phyloP scores from a whole-genome alignment of 2,329 filamentous ascomycete species.

The Alternaria arborescens region DNA sequence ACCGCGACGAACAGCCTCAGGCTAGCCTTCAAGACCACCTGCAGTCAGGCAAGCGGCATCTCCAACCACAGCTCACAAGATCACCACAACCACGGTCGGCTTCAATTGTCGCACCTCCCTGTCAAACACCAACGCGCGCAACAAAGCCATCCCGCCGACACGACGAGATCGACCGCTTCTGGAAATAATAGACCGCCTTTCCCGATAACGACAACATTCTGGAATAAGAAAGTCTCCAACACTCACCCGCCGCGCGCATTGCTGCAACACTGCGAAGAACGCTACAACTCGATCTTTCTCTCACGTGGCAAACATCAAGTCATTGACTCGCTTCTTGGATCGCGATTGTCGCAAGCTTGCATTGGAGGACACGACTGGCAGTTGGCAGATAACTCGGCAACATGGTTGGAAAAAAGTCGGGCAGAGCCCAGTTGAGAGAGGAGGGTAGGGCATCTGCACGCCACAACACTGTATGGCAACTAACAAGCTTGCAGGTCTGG shows the following conservation, averaged over 20 bases:
- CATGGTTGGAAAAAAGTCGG: constrained; percentile 74
- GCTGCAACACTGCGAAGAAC: neutral
- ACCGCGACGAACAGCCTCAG: constrained; percentile 20
- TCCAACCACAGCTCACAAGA: neutral
- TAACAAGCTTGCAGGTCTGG: constrained; percentile 71
- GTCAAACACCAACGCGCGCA: neutral
- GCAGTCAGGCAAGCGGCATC: neutral
- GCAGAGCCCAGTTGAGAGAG: constrained; percentile 68
- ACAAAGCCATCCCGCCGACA: neutral
- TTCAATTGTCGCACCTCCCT: neutral
- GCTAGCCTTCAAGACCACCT: constrained; percentile 8
- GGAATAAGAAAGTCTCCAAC: neutral
- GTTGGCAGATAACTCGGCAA: constrained; percentile 11
- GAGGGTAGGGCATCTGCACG: constrained; percentile 56
- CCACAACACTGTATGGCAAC: constrained; percentile 4
- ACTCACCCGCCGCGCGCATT: neutral
- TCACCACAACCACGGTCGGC: neutral
- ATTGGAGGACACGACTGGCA: constrained; percentile 1
- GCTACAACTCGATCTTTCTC: neutral
- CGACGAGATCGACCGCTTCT: neutral
- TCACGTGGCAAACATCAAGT: constrained; percentile 9
- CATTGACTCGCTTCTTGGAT: constrained; percentile 23
- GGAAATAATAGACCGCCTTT: constrained; percentile 13
- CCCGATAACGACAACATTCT: neutral
- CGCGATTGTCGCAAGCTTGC: constrained; percentile 12